phyloP scores from a whole-genome alignment of 2,329 filamentous ascomycete genomes.

The Cladophialophora bantiana region DNA sequence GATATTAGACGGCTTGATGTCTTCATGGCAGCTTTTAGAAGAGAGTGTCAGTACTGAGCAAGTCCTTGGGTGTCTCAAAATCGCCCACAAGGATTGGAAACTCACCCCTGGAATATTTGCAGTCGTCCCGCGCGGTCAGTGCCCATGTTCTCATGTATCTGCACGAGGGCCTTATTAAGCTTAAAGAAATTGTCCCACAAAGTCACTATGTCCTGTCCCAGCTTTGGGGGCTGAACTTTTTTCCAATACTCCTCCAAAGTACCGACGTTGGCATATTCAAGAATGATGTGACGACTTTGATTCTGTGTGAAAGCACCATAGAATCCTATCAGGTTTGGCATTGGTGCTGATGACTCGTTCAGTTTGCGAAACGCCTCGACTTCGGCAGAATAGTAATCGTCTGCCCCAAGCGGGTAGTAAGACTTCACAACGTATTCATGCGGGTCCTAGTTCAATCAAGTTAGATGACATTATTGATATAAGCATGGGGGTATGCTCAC shows the following conservation, averaged over 20 bases:
- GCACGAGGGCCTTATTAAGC: slow-evolving; percentile 42
- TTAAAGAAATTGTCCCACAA: slow-evolving; percentile 46
- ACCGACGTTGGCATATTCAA: slow-evolving; percentile 48
- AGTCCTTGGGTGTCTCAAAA: no score
- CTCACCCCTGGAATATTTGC: slow-evolving; percentile 30
- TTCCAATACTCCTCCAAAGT: slow-evolving; percentile 45
- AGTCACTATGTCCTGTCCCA: slow-evolving; percentile 42
- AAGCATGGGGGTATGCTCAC: background rate
- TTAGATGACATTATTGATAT: background rate
- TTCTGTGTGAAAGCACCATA: slow-evolving; percentile 37
- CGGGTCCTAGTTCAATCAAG: background rate
- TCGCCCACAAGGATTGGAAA: background rate
- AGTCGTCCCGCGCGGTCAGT: background rate
- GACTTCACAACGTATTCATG: slow-evolving; percentile 41
- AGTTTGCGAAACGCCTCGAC: slow-evolving; percentile 40
- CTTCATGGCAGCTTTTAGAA: slow-evolving; percentile 43
- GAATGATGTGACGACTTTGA: slow-evolving; percentile 44
- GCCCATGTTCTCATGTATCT: slow-evolving; percentile 33
- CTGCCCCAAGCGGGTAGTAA: slow-evolving; percentile 38
- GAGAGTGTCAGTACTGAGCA: background rate
- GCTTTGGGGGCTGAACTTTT: slow-evolving; percentile 38
- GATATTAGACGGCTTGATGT: slow-evolving; percentile 47
- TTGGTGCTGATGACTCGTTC: slow-evolving; percentile 6
- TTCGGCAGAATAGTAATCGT: slow-evolving; percentile 41
- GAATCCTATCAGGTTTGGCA: slow-evolving; percentile 27